Evolutionary conservation across 1,284 basidiomycete species (phyloP), one percentile per base, ranked within the genome.

Genomic region (Cutaneotrichosporon daszewskae): DNA sequence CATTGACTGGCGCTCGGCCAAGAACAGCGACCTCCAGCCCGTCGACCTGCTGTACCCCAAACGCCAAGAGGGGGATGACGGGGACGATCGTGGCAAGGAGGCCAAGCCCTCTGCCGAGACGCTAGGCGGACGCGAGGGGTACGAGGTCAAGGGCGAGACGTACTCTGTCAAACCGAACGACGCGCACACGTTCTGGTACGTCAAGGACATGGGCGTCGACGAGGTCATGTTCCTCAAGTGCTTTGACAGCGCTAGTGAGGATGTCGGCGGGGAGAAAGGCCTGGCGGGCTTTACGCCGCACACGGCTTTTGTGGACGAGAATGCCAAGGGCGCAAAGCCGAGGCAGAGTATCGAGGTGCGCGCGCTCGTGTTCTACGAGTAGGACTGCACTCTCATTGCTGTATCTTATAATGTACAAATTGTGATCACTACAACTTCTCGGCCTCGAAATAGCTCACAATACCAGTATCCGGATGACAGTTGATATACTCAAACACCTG

Each of bases 171-270:
- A 39, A 16, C 44, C 47, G 10, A 38, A 26, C 35, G 44, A 43
- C 16, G 25, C 16, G 23, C 51, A 53, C 37, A 19, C 17, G 18
- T 47, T 46, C 29, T 53, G 44, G 47, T 53, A 53, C 24, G 41
- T 53, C 38, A 46, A 46, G 35, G 47, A 53, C 32, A 49, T 53
- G 51, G 20, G 17, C 2, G 47, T 47, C 4, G 47, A 49, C 38
- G 51, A 53, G 42, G 35, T 53, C 38, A 49, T 53, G 47, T 42
- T 53, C 42, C 34, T 53, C 44, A 53, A 53, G 47, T 49, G 47
- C 44, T 53, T 38, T 17, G 51, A 53, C 40, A 35, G 29, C 18
- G 27, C n/a, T 27, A 40, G 40, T 36, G 37, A 46, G 35, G 40
- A 43, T 31, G 24, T 32, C 3, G 42, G 43, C 12, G 44, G 41